These are phyloP conservation scores for Sechiopsis laciniata DNA, from an alignment of 306 rosid species.

Conservation along the genomic window DNA sequence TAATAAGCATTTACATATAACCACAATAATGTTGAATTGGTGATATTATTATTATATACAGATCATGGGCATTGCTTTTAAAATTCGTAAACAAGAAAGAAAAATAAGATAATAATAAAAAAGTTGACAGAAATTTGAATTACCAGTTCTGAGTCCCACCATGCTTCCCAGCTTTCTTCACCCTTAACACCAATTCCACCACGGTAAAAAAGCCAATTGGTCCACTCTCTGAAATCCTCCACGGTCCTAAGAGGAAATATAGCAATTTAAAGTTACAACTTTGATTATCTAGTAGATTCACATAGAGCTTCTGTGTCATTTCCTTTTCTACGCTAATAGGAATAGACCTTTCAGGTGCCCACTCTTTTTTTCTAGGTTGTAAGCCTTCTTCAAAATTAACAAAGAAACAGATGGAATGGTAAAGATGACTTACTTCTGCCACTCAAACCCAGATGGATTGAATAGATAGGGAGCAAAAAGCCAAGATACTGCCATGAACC, in stretches of 20 bases:
- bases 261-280: background rate
- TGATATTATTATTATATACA: background rate
- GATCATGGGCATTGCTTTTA: background rate
- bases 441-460: conserved; percentile 97
- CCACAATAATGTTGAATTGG: background rate
- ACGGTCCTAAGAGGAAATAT: conserved; percentile 54
- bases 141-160: conserved; percentile 99
- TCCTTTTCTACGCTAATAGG: too few relatives aligned
- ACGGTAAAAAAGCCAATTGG: conserved; percentile 88
- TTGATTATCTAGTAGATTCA: background rate
- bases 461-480: conserved; percentile 91
- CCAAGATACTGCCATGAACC: conserved; percentile 99
- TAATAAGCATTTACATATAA: background rate
- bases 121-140: background rate
- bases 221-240: conserved; percentile 90
- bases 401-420: background rate
- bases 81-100: background rate
- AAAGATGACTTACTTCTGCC: conserved; percentile 77
- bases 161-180: conserved; percentile 99
- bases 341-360: background rate
- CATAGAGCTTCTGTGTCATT: background rate
- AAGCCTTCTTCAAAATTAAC: background rate
- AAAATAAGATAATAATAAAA: background rate
- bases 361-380: too few relatives aligned
- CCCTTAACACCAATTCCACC: conserved; percentile 98